Evolutionary conservation across 2,329 filamentous ascomycete genomes (phyloP).

Genomic region (Harringtonia lauricola): DNA sequence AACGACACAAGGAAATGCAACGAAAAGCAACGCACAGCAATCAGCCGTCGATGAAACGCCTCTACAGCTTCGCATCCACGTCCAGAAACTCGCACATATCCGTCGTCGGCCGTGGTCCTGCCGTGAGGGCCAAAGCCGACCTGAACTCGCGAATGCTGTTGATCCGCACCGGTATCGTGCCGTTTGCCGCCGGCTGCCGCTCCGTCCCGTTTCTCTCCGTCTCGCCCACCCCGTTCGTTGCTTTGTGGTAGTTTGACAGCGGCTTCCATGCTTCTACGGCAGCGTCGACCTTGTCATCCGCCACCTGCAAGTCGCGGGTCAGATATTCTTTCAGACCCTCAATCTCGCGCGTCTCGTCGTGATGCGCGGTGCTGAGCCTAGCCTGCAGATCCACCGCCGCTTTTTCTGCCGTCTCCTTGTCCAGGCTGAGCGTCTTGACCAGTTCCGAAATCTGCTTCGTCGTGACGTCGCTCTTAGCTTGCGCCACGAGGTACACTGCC

Average conservation of each 20-base stretch:
- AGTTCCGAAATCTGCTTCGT: constrained; percentile 30
- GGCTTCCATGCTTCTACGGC: constrained; percentile 25
- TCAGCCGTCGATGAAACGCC: background rate
- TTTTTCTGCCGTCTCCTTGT: constrained; percentile 17
- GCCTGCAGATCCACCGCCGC: constrained; percentile 22
- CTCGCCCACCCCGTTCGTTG: constrained; percentile 19
- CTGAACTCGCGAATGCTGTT: constrained; percentile 74
- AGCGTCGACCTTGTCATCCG: constrained; percentile 36
- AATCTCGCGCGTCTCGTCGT: constrained; percentile 35
- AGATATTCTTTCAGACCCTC: constrained; percentile 40
- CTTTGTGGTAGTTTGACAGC: constrained; percentile 16
- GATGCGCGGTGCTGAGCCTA: constrained; percentile 20
- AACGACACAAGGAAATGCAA: background rate
- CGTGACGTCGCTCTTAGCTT: constrained; percentile 40
- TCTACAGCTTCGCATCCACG: constrained; percentile 61
- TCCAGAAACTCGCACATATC: constrained; percentile 82
- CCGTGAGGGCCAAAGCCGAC: constrained; percentile 59
- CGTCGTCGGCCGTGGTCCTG: constrained; percentile 60
- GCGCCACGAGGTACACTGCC: constrained; percentile 72
- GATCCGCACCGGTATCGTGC: constrained; percentile 50
- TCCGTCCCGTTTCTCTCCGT: constrained; percentile 4
- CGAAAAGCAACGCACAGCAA: background rate
- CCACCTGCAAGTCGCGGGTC: constrained; percentile 30
- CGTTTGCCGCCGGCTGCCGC: constrained; percentile 29
- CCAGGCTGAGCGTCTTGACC: constrained; percentile 23